Base-by-base conservation (phyloP, 805 yeast species). In the Saturnispora dispora region DNA sequence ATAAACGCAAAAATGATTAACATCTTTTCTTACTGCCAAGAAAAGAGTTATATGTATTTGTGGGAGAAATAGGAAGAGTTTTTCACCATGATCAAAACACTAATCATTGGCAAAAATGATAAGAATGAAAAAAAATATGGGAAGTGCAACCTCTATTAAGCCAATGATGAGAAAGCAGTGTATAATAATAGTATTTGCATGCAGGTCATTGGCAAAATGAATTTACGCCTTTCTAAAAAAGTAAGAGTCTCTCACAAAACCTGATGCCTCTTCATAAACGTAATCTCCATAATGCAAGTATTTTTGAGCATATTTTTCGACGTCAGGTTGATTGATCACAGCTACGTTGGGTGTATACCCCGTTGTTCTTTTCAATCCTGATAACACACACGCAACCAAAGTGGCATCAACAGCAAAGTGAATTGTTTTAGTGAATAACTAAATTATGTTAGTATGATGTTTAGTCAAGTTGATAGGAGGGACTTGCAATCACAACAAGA, bases 281-380 rank as follows among this genome's bases (percentile, higher is more conserved):
- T 81, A 80, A 62, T 93, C 99, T n/a, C 99, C 99, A 28, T 83
- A 63, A 48, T 81, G 85, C 55, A 93, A 74, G 63, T 90, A 93
- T 62, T 80, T 83, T 35, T 70, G 69, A 5, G 83, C 71, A 58
- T 81, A 81, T 37, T 71, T 69, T 56, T 73, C 74, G 5, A 77
- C 66, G 7, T 77, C 76, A 18, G 70, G 67, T 51, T 74, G 72
- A 18, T 71, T 71, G n/a, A 81, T 60, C 1, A 66, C 45, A 11
- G 77, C 78, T 11, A 78, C 56, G 59, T 83, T 77, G 35, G 83
- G 81, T 1, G 79, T 75, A 27, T 85, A 68, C 0, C 93, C 91
- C 1, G 91, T 79, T 58, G 77, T 79, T 64, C 87, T 76, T 64
- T 80, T 83, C 44, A 85, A 76, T 1, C 90, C 90, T 1, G 89